A percentile compares a stretch with the other conserved stretches of the same genome.
phyloP scores from a whole-genome alignment of 176 grass and related monocot genomes.

The Ensete ventricosum region DNA sequence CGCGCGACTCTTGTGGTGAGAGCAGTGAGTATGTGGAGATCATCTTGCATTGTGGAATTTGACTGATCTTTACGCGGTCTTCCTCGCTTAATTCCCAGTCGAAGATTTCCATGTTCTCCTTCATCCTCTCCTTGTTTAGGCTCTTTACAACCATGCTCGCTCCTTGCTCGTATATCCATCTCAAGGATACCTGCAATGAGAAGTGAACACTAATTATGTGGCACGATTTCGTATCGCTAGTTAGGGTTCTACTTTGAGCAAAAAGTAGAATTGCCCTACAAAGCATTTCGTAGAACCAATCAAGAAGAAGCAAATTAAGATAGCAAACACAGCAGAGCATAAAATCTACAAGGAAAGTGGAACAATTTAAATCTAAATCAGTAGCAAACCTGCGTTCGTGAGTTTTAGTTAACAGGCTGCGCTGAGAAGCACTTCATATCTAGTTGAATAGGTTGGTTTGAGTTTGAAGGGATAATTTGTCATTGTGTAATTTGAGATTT shows the following conservation, averaged over 20 bases:
- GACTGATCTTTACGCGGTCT: slow-evolving; percentile 26
- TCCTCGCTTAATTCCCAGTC: slow-evolving; percentile 65
- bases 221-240: no score
- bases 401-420: neutral
- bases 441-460: neutral
- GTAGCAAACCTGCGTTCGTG: neutral
- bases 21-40: neutral
- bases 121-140: slow-evolving; percentile 44
- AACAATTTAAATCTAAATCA: neutral
- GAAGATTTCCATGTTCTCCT: slow-evolving; percentile 66
- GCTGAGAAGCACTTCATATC: neutral
- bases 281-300: neutral
- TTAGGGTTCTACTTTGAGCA: neutral
- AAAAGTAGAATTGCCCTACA: neutral
- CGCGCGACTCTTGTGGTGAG: neutral
- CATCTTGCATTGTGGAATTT: slow-evolving; percentile 31
- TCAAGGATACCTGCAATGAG: slow-evolving; percentile 11
- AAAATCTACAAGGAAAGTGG: neutral
- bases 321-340: neutral
- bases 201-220: neutral
- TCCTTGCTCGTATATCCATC: slow-evolving; percentile 59
- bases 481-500: neutral
- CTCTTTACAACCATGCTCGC: slow-evolving; percentile 40
- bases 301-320: neutral
- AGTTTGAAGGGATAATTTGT: neutral